Evolutionary conservation across 257 asterid species (phyloP).

Genomic region (Paraleonurus japonicus): DNA sequence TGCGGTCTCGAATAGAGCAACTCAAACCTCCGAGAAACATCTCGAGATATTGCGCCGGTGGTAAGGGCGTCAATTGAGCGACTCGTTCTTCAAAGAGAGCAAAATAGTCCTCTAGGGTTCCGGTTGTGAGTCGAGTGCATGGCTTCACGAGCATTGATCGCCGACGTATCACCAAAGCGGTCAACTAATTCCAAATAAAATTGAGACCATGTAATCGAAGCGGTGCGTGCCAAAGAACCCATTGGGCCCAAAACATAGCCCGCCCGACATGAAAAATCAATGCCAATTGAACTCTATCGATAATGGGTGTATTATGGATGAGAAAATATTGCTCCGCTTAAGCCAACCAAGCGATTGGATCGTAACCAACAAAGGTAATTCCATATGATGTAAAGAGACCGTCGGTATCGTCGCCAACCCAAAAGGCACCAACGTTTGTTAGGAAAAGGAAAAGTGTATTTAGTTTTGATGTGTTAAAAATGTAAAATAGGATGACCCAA

Average conservation of each 20-base stretch:
- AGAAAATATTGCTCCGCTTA: background rate
- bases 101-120: no score
- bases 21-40: background rate
- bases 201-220: background rate
- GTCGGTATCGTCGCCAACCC: background rate
- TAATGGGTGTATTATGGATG: background rate
- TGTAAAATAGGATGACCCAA: no score
- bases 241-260: no score
- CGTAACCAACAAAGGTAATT: background rate
- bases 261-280: background rate
- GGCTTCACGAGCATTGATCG: background rate
- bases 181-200: background rate
- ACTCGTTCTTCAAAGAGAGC: no score
- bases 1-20: background rate
- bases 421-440: no score
- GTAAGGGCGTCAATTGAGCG: background rate
- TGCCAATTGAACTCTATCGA: background rate
- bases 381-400: background rate
- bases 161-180: background rate
- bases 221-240: no score
- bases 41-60: background rate
- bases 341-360: background rate
- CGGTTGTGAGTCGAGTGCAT: background rate
- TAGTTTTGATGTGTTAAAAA: no score
- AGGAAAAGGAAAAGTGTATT: no score